A percentile compares a stretch with the other conserved stretches of the same genome.
Conservation (phyloP, 163 green algal genomes). For the Scenedesmus sp. region DNA sequence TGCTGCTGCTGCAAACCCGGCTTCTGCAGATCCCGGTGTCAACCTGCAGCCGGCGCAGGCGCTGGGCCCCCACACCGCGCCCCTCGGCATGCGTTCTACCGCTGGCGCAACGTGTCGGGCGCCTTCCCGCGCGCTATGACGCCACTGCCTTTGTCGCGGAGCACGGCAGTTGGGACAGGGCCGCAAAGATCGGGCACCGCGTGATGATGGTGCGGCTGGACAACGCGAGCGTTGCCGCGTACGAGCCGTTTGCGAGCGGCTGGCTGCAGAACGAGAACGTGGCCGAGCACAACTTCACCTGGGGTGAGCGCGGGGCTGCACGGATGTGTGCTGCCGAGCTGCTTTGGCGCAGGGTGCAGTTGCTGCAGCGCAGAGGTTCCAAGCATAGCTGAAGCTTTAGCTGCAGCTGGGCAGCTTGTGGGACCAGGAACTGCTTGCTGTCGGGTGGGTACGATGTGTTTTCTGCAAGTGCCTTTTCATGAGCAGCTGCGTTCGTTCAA, state of each 20-base stretch:
- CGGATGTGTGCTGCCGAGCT: too few relatives aligned
- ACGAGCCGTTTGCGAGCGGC: slow-evolving; percentile 16
- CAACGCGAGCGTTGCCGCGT: background rate
- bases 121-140: slow-evolving; percentile 66
- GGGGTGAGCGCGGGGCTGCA: background rate
- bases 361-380: too few relatives aligned
- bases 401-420: too few relatives aligned
- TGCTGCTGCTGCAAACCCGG: background rate
- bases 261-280: slow-evolving; percentile 41
- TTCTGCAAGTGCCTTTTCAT: too few relatives aligned
- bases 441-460: too few relatives aligned
- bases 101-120: background rate
- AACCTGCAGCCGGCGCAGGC: slow-evolving; percentile 60
- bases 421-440: too few relatives aligned
- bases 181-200: slow-evolving; percentile 38
- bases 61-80: slow-evolving; percentile 70
- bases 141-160: slow-evolving; percentile 67
- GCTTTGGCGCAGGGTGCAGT: too few relatives aligned
- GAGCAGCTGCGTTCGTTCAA: too few relatives aligned
- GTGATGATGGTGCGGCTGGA: slow-evolving; percentile 22
- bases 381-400: too few relatives aligned
- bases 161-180: slow-evolving; percentile 70
- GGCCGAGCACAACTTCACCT: slow-evolving; percentile 3
- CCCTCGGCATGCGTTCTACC: slow-evolving; percentile 73
- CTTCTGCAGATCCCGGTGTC: background rate